Evolutionary conservation across 306 rosid species (phyloP).

Genomic region (Cucurbita ficifolia): DNA sequence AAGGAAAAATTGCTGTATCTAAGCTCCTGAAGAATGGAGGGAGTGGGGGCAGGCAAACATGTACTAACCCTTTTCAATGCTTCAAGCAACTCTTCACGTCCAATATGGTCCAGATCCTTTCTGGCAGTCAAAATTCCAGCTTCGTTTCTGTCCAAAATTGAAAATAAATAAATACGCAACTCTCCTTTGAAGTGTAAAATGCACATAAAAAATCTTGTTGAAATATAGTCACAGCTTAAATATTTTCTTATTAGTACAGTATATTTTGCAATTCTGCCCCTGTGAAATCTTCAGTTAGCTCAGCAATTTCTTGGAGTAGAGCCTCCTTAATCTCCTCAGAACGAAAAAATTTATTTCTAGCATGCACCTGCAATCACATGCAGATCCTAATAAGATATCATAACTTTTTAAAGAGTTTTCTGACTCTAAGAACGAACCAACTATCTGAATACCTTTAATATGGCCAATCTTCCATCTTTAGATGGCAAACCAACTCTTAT

Average conservation of each 20-base stretch:
- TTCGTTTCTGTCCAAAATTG: constrained; percentile 62
- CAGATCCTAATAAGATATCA: not conserved
- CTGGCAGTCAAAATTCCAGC: constrained; percentile 99
- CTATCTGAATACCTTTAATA: constrained; percentile 52
- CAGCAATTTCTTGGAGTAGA: constrained; percentile 74
- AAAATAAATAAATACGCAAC: not conserved
- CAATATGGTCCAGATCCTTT: constrained; percentile 84
- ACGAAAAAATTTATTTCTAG: constrained; percentile 71
- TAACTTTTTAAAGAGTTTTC: not conserved
- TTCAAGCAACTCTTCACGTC: constrained; percentile 79
- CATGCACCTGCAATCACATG: constrained; percentile 63
- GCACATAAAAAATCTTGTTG: constrained; percentile 14
- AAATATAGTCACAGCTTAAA: constrained; percentile 9
- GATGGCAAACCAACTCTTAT: constrained; percentile 97
- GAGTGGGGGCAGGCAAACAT: constrained; percentile 2
- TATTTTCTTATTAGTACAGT: constrained; percentile 37
- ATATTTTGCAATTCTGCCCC: constrained; percentile 98
- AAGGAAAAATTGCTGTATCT: constrained; percentile 5
- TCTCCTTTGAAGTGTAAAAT: constrained; percentile 3
- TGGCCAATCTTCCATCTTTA: constrained; percentile 86
- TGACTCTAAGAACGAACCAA: not conserved
- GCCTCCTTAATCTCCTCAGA: constrained; percentile 70
- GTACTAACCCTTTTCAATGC: constrained; percentile 91
- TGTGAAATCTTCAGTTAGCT: constrained; percentile 81
- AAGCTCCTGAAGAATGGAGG: constrained; percentile 13